phyloP scores from a whole-genome alignment of 2,329 filamentous ascomycete genomes.

The Penicillium glabrum region DNA sequence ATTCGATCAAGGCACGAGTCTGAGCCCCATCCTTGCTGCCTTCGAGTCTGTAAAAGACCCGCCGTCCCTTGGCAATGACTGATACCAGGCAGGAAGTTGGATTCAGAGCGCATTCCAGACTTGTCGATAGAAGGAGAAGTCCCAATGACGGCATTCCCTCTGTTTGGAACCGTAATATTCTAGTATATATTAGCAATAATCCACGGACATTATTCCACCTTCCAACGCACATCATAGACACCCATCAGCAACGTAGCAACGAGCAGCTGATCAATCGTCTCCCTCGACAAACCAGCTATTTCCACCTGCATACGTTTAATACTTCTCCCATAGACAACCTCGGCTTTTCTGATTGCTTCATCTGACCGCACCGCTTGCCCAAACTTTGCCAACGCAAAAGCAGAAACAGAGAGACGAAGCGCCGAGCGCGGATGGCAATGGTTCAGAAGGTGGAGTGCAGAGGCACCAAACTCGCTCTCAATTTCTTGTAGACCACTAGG shows the following conservation, averaged over 20 bases:
- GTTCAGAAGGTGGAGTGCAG: slow-evolving; percentile 15
- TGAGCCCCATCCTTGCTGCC: slow-evolving; percentile 4
- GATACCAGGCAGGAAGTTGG: not conserved
- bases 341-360: slow-evolving; percentile 8
- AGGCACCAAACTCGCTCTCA: slow-evolving; percentile 19
- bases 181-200: not conserved
- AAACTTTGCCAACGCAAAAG: slow-evolving; percentile 22
- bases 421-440: slow-evolving; percentile 12
- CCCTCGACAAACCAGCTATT: slow-evolving; percentile 12
- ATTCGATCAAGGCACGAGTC: slow-evolving; percentile 13
- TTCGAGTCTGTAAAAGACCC: slow-evolving; percentile 19
- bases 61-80: slow-evolving; percentile 21
- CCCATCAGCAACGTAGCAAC: slow-evolving; percentile 23
- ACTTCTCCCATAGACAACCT: not conserved
- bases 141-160: not conserved
- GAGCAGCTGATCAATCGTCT: slow-evolving; percentile 21
- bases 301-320: slow-evolving; percentile 15
- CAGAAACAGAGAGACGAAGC: slow-evolving; percentile 20
- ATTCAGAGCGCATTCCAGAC: not conserved
- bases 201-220: not conserved
- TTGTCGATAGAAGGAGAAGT: not conserved
- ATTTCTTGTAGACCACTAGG: slow-evolving; percentile 17
- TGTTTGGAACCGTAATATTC: slow-evolving; percentile 12
- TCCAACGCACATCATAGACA: slow-evolving; percentile 16
- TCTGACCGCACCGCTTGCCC: slow-evolving; percentile 13